A percentile compares a stretch with the other conserved stretches of the same genome.
These are phyloP conservation scores for Calonectria hawksworthii DNA, from an alignment of 2,329 filamentous ascomycete species.

Conservation along the genomic window DNA sequence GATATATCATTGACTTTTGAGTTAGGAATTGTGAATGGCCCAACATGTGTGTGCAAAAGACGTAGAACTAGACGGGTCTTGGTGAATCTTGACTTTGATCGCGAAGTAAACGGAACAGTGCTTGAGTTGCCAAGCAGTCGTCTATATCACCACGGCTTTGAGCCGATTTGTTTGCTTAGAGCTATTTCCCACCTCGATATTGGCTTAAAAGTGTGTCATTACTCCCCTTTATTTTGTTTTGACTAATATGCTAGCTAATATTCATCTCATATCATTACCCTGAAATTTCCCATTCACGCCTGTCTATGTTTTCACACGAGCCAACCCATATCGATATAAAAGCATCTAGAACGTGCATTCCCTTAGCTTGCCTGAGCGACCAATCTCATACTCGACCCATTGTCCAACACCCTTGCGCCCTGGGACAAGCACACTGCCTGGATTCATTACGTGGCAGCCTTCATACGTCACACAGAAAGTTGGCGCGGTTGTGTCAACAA, in stretches of 20 bases:
- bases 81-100: background rate
- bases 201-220: background rate
- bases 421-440: constrained; percentile 80
- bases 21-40: background rate
- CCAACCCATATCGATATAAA: background rate
- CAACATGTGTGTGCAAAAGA: background rate
- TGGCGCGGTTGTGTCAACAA: constrained; percentile 86
- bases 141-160: background rate
- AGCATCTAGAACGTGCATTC: constrained; percentile 69
- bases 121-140: background rate
- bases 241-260: constrained; percentile 3
- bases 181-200: background rate
- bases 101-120: background rate
- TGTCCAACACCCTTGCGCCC: constrained; percentile 77
- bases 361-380: constrained; percentile 72
- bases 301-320: constrained; percentile 7
- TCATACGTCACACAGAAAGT: constrained; percentile 93
- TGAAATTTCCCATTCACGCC: constrained; percentile 20
- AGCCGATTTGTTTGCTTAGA: background rate
- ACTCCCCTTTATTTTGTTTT: background rate
- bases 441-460: constrained; percentile 96
- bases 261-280: constrained; percentile 22
- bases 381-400: constrained; percentile 91
- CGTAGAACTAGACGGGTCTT: background rate
- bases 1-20: background rate